Conservation (phyloP, 805 yeast genomes). For the Starmerella lactis-condensi region DNA sequence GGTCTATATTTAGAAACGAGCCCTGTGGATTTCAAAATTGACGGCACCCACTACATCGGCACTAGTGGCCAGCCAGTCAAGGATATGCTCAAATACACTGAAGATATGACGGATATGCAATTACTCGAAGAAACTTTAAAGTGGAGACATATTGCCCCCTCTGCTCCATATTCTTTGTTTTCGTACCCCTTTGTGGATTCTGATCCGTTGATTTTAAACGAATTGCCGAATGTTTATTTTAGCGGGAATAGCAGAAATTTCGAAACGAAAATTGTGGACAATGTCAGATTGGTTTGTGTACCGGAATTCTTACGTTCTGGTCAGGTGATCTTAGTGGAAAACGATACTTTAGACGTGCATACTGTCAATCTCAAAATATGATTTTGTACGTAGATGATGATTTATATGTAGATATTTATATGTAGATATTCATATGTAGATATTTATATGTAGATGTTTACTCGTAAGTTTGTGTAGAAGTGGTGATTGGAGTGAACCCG, state of each 20-base stretch:
- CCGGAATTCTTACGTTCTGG: constrained; percentile 57
- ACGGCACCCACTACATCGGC: constrained; percentile 42
- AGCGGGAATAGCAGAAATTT: constrained; percentile 66
- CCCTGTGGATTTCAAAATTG: constrained; percentile 40
- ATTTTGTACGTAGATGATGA: too few species aligned
- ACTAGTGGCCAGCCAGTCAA: constrained; percentile 71
- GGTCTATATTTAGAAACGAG: constrained; percentile 38
- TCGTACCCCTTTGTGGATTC: constrained; percentile 59
- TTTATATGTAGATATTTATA: too few species aligned
- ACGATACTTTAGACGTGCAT: constrained; percentile 37
- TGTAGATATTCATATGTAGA: too few species aligned
- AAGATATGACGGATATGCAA: constrained; percentile 23
- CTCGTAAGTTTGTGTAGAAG: too few species aligned
- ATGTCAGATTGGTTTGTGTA: constrained; percentile 40
- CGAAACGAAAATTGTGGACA: constrained; percentile 19
- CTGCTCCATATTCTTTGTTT: constrained; percentile 90
- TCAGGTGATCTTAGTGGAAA: constrained; percentile 42
- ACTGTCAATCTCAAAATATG: constrained; percentile 21
- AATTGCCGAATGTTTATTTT: constrained; percentile 71
- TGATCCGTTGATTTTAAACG: constrained; percentile 65
- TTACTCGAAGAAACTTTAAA: constrained; percentile 48
- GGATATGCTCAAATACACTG: constrained; percentile 40
- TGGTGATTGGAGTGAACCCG: too few species aligned
- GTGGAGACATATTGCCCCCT: constrained; percentile 83
- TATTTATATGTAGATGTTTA: too few species aligned